A percentile compares a stretch with the other conserved stretches of the same genome.
Evolutionary conservation across 208 protist genomes (phyloP).

Genomic region (Lotmaria passim): DNA sequence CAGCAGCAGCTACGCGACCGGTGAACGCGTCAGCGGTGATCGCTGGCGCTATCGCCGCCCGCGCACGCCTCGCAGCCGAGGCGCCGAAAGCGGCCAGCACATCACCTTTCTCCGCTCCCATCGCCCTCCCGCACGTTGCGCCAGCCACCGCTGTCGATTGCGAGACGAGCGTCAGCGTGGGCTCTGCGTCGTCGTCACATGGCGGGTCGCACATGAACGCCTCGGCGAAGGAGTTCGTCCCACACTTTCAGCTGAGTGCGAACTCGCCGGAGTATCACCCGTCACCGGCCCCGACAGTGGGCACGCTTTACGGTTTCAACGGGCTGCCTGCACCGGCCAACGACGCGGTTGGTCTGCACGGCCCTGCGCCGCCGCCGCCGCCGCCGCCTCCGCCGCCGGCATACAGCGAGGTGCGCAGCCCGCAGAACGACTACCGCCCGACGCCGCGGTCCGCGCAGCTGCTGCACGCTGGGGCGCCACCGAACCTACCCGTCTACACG

Average conservation of each 20-base stretch:
- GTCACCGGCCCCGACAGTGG: conserved; percentile 25
- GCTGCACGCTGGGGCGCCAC: conserved; percentile 21
- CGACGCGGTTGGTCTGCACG: background rate
- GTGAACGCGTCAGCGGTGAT: conserved; percentile 25
- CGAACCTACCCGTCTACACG: conserved; percentile 36
- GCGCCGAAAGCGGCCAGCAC: background rate
- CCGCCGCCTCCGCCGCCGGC: conserved; percentile 46
- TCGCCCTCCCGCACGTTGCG: background rate
- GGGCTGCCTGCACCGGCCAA: background rate
- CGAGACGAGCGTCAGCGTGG: conserved; percentile 6
- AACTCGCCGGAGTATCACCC: conserved; percentile 60
- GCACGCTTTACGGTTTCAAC: conserved; percentile 12
- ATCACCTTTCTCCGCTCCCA: background rate
- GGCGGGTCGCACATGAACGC: conserved; percentile 70
- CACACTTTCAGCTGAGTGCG: conserved; percentile 44
- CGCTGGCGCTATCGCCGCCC: conserved; percentile 25
- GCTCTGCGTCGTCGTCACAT: conserved; percentile 17
- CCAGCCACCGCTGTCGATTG: background rate
- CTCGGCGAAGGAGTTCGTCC: conserved; percentile 80
- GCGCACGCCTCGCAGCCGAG: conserved; percentile 14
- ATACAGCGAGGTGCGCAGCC: conserved; percentile 23
- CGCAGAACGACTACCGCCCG: conserved; percentile 29
- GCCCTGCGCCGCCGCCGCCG: conserved; percentile 23
- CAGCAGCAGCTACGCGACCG: conserved; percentile 1
- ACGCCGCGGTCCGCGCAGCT: conserved; percentile 48